These are phyloP conservation scores for Candida chauliodis DNA, from an alignment of 805 yeast genomes.

Conservation along the genomic window DNA sequence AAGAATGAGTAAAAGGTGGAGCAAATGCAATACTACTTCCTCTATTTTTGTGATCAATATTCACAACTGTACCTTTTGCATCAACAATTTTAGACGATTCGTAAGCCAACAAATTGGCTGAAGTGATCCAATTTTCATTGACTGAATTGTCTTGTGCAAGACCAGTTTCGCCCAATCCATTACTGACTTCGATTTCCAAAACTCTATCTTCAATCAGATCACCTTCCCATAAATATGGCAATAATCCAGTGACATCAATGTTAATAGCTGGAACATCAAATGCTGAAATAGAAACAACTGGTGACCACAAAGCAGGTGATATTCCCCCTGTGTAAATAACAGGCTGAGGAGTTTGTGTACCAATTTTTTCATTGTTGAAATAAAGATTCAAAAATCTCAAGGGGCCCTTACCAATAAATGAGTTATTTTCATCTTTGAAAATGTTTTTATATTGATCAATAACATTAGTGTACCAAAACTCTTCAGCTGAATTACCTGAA, in stretches of 20 bases:
- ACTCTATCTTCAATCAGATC: constrained; percentile 30
- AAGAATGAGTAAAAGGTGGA: constrained; percentile 34
- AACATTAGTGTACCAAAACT: constrained; percentile 74
- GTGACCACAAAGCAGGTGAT: constrained; percentile 77
- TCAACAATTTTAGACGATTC: constrained; percentile 40
- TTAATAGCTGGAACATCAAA: constrained; percentile 71
- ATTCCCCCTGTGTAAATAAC: constrained; percentile 78
- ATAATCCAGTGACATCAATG: constrained; percentile 64
- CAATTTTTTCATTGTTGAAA: constrained; percentile 56
- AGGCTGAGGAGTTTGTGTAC: constrained; percentile 65
- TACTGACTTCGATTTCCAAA: constrained; percentile 47
- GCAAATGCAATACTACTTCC: constrained; percentile 29
- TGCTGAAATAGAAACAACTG: constrained; percentile 70
- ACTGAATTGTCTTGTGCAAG: constrained; percentile 19
- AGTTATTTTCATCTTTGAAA: constrained; percentile 39
- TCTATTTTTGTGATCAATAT: constrained; percentile 19
- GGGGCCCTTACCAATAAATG: constrained; percentile 64
- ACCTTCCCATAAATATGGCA: constrained; percentile 63
- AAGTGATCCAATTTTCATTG: constrained; percentile 56
- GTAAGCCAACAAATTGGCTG: constrained; percentile 56
- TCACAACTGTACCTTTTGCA: constrained; percentile 37
- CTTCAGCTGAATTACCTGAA: constrained; percentile 77
- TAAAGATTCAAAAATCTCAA: constrained; percentile 62
- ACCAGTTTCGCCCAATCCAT: constrained; percentile 43
- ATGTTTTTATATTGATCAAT: constrained; percentile 43